A percentile compares a stretch with the other conserved stretches of the same genome.
Evolutionary conservation across 345 rosid genomes (phyloP).

Genomic region (Brassica cretica): DNA sequence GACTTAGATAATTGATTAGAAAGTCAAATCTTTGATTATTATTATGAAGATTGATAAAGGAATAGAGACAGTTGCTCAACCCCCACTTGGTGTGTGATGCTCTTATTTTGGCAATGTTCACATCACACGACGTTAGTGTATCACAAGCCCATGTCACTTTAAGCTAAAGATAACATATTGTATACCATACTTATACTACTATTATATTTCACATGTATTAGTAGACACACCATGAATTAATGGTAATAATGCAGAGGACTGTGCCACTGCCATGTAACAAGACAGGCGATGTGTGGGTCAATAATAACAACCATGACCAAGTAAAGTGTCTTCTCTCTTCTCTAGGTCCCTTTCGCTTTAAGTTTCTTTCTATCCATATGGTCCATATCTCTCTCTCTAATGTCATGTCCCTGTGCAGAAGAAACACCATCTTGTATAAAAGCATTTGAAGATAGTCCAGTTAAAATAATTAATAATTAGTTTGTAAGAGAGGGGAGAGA

Average conservation of each 20-base stretch:
- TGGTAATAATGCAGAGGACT: constrained; percentile 25
- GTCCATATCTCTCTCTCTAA: no score
- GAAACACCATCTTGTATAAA: no score
- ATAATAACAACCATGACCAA: constrained; percentile 2
- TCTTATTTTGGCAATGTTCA: constrained; percentile 42
- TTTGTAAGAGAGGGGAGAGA: neutral
- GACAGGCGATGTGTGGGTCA: constrained; percentile 34
- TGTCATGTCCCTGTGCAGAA: no score
- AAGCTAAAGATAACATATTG: constrained; percentile 44
- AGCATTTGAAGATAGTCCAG: no score
- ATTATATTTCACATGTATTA: constrained; percentile 7
- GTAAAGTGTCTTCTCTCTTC: constrained; percentile 15
- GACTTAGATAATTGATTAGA: constrained; percentile 20
- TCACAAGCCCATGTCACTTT: constrained; percentile 34
- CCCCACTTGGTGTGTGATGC: constrained; percentile 36
- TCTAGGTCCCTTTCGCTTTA: constrained; percentile 31
- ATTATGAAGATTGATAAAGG: constrained; percentile 11
- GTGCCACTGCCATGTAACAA: constrained; percentile 26
- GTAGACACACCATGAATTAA: constrained; percentile 36
- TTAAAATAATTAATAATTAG: no score
- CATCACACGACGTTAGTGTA: constrained; percentile 34
- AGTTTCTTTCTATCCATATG: no score
- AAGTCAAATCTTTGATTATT: constrained; percentile 21
- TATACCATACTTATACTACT: neutral
- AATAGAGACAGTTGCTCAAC: constrained; percentile 24